These are phyloP conservation scores for Knoxia roxburghii DNA, from an alignment of 257 asterid species.

Conservation along the genomic window DNA sequence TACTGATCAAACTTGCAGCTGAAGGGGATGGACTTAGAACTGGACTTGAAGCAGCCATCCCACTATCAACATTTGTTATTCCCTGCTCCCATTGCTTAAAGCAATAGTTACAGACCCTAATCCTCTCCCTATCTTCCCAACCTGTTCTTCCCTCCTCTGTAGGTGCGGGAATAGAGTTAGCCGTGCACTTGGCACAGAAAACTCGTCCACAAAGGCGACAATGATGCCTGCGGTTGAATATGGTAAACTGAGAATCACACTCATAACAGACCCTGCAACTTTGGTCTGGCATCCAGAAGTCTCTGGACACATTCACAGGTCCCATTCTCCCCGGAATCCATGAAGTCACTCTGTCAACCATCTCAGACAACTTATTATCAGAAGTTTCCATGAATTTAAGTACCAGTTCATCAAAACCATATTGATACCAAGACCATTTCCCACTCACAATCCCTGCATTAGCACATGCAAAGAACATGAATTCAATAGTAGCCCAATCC, in stretches of 20 bases:
- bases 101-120: slow-evolving; percentile 68
- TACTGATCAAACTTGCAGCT: slow-evolving; percentile 58
- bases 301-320: slow-evolving; percentile 48
- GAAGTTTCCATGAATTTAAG: slow-evolving; percentile 55
- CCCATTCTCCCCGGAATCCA: slow-evolving; percentile 52
- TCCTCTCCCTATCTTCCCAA: slow-evolving; percentile 53
- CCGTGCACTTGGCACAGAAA: slow-evolving; percentile 66
- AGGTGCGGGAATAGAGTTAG: slow-evolving; percentile 48
- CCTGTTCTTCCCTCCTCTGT: slow-evolving; percentile 39
- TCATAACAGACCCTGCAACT: slow-evolving; percentile 82
- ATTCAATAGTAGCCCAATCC: background rate
- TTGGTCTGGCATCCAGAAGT: slow-evolving; percentile 86
- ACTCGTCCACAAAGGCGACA: slow-evolving; percentile 71
- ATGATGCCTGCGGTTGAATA: slow-evolving; percentile 72
- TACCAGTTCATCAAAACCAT: slow-evolving; percentile 33
- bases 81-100: slow-evolving; percentile 65
- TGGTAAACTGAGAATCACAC: slow-evolving; percentile 61
- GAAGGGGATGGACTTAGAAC: slow-evolving; percentile 57
- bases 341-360: slow-evolving; percentile 55
- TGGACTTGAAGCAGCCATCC: slow-evolving; percentile 36
- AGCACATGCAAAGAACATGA: slow-evolving; percentile 1
- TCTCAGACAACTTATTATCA: slow-evolving; percentile 51
- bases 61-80: slow-evolving; percentile 29
- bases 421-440: slow-evolving; percentile 41
- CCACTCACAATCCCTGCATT: slow-evolving; percentile 28